Evolutionary conservation across 371 early-diverging fungal species (phyloP).

Genomic region (Mortierella polycephala): DNA sequence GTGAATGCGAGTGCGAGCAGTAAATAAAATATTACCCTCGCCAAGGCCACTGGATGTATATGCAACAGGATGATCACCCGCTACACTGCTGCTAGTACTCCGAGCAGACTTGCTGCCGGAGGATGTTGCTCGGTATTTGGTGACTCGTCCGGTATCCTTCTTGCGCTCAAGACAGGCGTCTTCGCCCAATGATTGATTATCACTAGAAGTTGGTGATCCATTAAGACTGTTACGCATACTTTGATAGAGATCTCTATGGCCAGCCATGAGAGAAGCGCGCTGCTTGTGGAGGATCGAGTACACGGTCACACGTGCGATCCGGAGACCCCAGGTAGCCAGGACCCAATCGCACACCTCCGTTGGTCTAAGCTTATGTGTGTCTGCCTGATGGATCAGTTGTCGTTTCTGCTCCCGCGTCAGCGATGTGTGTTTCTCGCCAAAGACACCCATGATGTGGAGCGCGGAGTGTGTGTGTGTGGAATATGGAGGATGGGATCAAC

Average conservation of each 20-base stretch:
- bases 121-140: constrained; percentile 11
- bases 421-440: constrained; percentile 53
- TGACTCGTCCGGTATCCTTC: constrained; percentile 27
- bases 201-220: constrained; percentile 22
- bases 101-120: constrained; percentile 12
- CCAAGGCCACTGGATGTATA: constrained; percentile 6
- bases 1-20: not conserved
- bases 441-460: constrained; percentile 40
- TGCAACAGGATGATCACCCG: constrained; percentile 8
- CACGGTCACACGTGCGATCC: constrained; percentile 51
- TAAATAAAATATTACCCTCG: constrained; percentile 24
- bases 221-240: constrained; percentile 27
- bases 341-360: constrained; percentile 56
- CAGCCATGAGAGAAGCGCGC: constrained; percentile 52
- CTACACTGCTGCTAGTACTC: constrained; percentile 11
- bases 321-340: constrained; percentile 46
- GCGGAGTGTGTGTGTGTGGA: not conserved
- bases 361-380: constrained; percentile 47
- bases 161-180: constrained; percentile 23
- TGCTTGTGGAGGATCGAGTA: constrained; percentile 55
- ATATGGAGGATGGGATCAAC: too few species aligned
- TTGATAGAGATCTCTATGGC: constrained; percentile 47
- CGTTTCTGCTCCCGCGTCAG: constrained; percentile 54
- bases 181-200: constrained; percentile 5
- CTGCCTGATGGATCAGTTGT: constrained; percentile 50